phyloP scores from a whole-genome alignment of 176 grass and related monocot genomes.

The Aegilops bicornis region DNA sequence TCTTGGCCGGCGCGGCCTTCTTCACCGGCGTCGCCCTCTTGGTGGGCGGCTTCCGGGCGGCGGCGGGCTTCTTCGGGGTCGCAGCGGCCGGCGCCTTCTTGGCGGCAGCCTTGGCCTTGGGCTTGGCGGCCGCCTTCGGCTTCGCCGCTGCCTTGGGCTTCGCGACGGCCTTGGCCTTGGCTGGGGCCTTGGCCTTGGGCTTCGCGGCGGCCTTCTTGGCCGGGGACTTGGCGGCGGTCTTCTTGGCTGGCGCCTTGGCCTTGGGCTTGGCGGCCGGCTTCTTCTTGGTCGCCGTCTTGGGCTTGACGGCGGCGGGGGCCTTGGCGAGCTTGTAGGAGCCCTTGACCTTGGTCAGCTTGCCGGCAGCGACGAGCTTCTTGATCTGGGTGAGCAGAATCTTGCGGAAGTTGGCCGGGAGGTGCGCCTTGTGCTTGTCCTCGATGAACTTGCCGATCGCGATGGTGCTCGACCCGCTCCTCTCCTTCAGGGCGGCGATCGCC shows the following conservation, averaged over 20 bases:
- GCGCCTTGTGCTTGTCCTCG: constrained; percentile 60
- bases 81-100: background rate
- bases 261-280: background rate
- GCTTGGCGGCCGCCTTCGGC: constrained; percentile 5
- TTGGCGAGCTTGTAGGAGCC: constrained; percentile 68
- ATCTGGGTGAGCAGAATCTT: constrained; percentile 48
- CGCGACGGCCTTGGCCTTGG: background rate
- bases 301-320: background rate
- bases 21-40: background rate
- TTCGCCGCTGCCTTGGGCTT: background rate
- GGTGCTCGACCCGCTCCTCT: constrained; percentile 73
- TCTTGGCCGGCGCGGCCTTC: background rate
- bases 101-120: background rate
- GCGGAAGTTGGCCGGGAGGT: constrained; percentile 59
- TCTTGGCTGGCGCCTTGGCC: background rate
- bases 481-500: constrained; percentile 76
- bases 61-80: background rate
- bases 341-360: constrained; percentile 71
- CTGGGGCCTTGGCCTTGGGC: background rate
- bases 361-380: constrained; percentile 57
- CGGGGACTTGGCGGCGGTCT: background rate
- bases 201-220: background rate
- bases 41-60: background rate
- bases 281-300: background rate
- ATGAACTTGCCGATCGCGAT: constrained; percentile 72